Evolutionary conservation across 2,329 filamentous ascomycete species (phyloP).

Genomic region (Aspergillus tubingensis): DNA sequence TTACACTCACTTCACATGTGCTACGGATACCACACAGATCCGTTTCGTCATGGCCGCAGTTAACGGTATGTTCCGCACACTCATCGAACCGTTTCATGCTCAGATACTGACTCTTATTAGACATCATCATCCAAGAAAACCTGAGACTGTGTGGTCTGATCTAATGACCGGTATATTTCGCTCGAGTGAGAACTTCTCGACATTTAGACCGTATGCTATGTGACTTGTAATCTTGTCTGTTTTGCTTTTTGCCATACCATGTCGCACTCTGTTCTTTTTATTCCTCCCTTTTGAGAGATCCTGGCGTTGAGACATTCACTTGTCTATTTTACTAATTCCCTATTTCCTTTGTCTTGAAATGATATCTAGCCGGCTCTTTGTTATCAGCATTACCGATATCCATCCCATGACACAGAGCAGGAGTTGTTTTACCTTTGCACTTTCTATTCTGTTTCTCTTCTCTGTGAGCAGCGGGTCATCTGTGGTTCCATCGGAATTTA

Average conservation of each 20-base stretch:
- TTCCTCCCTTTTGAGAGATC: slow-evolving; percentile 34
- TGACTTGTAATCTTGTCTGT: slow-evolving; percentile 33
- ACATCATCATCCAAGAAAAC: slow-evolving; percentile 99
- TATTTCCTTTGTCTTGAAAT: slow-evolving; percentile 29
- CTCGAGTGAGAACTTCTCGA: slow-evolving; percentile 30
- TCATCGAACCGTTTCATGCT: not conserved
- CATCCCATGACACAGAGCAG: slow-evolving; percentile 29
- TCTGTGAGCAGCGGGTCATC: slow-evolving; percentile 21
- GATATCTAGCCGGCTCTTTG: slow-evolving; percentile 32
- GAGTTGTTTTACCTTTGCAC: slow-evolving; percentile 21
- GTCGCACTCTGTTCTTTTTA: slow-evolving; percentile 31
- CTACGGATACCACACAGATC: slow-evolving; percentile 97
- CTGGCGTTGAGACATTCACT: slow-evolving; percentile 36
- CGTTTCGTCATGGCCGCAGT: slow-evolving; percentile 99
- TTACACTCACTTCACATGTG: slow-evolving; percentile 99
- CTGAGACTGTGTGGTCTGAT: slow-evolving; percentile 95
- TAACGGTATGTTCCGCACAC: slow-evolving; percentile 70
- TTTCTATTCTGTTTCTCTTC: slow-evolving; percentile 17
- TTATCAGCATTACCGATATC: slow-evolving; percentile 29
- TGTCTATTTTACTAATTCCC: slow-evolving; percentile 31
- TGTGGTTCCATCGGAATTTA: slow-evolving; percentile 11
- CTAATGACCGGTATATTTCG: slow-evolving; percentile 56
- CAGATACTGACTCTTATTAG: slow-evolving; percentile 53
- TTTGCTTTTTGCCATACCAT: slow-evolving; percentile 28
- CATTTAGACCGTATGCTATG: slow-evolving; percentile 35